A percentile compares a stretch with the other conserved stretches of the same genome.
phyloP scores from a whole-genome alignment of 1,139 yeast species.

The Geotrichum bryndzae region DNA sequence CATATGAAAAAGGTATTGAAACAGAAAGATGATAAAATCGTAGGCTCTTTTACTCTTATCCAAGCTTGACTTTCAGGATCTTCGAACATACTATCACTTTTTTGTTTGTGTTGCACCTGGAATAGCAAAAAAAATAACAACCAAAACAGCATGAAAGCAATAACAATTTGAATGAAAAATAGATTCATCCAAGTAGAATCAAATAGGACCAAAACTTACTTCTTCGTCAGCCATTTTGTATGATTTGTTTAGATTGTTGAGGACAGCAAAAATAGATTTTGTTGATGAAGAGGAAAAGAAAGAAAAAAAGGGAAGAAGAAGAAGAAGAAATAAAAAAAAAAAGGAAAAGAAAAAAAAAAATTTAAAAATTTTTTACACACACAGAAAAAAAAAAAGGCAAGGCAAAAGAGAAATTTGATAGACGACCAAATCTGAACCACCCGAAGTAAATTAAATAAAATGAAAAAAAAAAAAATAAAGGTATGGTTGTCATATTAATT shows the following conservation, averaged over 20 bases:
- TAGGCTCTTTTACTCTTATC: neutral
- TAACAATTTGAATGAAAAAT: no score
- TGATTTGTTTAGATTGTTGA: neutral
- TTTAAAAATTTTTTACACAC: slow-evolving; percentile 5
- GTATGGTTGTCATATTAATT: neutral
- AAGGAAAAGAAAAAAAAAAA: slow-evolving; percentile 5
- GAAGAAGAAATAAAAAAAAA: slow-evolving; percentile 15
- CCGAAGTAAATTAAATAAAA: neutral
- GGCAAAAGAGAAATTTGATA: neutral
- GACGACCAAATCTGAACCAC: slow-evolving; percentile 5
- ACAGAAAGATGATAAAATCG: neutral
- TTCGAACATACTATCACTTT: neutral
- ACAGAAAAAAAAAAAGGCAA: slow-evolving; percentile 10
- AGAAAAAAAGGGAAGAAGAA: neutral
- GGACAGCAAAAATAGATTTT: slow-evolving; percentile 6
- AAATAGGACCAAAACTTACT: slow-evolving; percentile 1
- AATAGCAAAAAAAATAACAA: neutral
- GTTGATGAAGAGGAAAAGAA: neutral
- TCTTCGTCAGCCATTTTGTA: slow-evolving; percentile 5
- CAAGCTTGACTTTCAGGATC: neutral
- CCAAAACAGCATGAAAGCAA: neutral
- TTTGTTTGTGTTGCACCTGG: neutral
- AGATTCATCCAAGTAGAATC: neutral
- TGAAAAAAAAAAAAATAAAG: neutral
- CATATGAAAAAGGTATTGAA: neutral